Evolutionary conservation across 1,139 yeast genomes (phyloP).

Genomic region (Nakaseomyces uthaithaninus): DNA sequence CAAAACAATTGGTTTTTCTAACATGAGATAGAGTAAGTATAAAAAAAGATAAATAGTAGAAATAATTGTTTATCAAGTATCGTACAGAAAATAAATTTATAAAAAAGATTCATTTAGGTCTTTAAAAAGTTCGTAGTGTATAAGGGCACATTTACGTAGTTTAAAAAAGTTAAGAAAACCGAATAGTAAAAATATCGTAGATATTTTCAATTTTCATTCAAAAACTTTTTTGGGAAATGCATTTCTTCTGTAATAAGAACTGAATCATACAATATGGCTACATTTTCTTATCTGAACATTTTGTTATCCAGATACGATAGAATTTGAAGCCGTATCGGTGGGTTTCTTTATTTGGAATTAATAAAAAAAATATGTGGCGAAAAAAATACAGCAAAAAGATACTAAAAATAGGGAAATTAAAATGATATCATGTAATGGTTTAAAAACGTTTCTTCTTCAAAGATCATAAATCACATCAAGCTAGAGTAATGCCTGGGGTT

Average conservation of each 20-base stretch:
- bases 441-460: constrained; percentile 10
- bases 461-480: constrained; percentile 8
- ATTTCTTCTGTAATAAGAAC: not conserved
- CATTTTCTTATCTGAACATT: too few relatives aligned
- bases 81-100: constrained; percentile 9
- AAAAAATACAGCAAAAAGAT: constrained; percentile 5
- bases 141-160: not conserved
- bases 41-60: not conserved
- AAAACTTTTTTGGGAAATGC: not conserved
- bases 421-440: constrained; percentile 7
- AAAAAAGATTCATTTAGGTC: constrained; percentile 3
- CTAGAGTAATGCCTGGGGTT: constrained; percentile 2
- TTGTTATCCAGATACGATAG: too few relatives aligned
- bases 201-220: too few relatives aligned
- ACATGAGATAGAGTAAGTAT: not conserved
- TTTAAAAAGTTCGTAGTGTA: constrained; percentile 3
- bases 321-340: not conserved
- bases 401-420: constrained; percentile 3
- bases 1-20: too few relatives aligned
- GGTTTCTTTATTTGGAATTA: constrained; percentile 1
- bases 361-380: not conserved
- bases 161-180: not conserved
- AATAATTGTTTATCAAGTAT: constrained; percentile 7
- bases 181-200: not conserved
- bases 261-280: constrained; percentile 1